Base-by-base conservation (phyloP, 768 basidiomycete genomes). In the Daedaleopsis sinensis region DNA sequence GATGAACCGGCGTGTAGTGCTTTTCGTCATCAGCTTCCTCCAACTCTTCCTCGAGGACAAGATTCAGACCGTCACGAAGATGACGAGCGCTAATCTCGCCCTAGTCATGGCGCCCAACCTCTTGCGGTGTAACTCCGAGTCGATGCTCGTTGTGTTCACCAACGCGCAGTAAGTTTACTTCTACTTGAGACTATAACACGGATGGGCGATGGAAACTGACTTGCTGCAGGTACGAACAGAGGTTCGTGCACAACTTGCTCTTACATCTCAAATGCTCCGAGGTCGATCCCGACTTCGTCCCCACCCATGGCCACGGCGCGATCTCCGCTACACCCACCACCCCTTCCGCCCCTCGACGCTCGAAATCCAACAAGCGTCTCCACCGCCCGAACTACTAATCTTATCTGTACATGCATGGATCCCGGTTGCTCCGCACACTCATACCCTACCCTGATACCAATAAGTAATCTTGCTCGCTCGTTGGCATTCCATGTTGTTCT, bases 31-130 rank as follows among this genome's bases (percentile, higher is more conserved):
- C 73, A 94, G 91, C 77, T 96, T 97, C 76, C 74, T 96, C 52
- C 94, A 96, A 77, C 76, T 93, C 55, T 97, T 97, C 77, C 74
- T 94, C 54, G 88, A 90, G 51, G 89, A 92, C 46, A 83, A 84
- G 65, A 86, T 91, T 19, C 84, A 91, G 64, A 77, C 73, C 13
- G 74, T 80, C 49, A 94, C 93, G 44, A 94, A 96, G 76, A 96
- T 96, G 94, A 96, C 93, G 3, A 84, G 90, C 12, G 87, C 87
- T 39, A 95, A 94, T 72, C 76, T 96, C 63, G 93, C 94, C 10
- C 77, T 96, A 16, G 93, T 97, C 19, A 91, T 97, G 88, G 93
- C 94, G 1, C 94, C 94, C 9, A 96, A 96, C 74, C 73, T 97
- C 47, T 74, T 97, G 48, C 79, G 94, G 57, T 96, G 94, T 70